Conservation (phyloP, 2,329 filamentous ascomycete species). For the Fusarium drepaniforme region DNA sequence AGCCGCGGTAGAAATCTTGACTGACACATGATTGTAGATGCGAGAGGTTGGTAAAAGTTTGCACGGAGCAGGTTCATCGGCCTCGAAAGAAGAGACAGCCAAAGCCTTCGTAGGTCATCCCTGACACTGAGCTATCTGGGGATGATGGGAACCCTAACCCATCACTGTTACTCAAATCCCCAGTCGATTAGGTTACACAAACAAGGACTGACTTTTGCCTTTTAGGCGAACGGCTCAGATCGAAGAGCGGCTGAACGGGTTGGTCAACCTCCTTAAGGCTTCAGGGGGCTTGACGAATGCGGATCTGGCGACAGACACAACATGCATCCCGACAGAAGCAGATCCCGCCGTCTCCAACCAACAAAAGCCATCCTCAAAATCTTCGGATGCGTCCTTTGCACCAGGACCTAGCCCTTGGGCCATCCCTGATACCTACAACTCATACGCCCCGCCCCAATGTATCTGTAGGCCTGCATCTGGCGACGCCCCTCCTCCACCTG, state of each 20-base stretch:
- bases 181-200: background rate
- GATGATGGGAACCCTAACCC: background rate
- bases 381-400: constrained; percentile 19
- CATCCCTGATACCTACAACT: constrained; percentile 60
- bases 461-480: constrained; percentile 59
- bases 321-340: constrained; percentile 44
- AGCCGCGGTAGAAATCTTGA: constrained; percentile 11
- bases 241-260: constrained; percentile 62
- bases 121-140: background rate
- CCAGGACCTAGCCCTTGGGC: constrained; percentile 40
- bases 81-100: constrained; percentile 64
- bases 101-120: constrained; percentile 61
- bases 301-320: constrained; percentile 41
- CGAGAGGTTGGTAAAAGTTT: constrained; percentile 61
- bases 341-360: constrained; percentile 43
- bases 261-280: constrained; percentile 61
- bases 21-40: constrained; percentile 52
- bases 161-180: no score
- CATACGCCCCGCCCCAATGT: constrained; percentile 59
- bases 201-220: background rate
- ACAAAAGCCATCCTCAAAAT: constrained; percentile 40
- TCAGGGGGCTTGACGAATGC: constrained; percentile 51
- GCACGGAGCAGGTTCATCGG: constrained; percentile 59
- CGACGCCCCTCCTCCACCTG: constrained; percentile 54
- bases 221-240: constrained; percentile 62